Evolutionary conservation across 768 basidiomycete genomes (phyloP).

Genomic region (Suillus spraguei): DNA sequence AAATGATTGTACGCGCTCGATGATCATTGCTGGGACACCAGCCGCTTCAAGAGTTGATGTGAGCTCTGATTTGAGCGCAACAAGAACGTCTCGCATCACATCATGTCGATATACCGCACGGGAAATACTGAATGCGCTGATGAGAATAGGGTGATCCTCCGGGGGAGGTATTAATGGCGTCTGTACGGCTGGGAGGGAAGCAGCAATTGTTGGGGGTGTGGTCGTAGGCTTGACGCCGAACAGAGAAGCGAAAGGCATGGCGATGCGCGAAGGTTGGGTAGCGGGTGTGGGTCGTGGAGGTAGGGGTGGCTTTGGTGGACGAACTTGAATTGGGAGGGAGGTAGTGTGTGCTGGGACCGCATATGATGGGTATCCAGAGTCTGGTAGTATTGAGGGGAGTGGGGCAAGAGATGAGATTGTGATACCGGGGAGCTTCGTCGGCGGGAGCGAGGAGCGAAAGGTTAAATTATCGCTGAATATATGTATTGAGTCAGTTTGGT

Average conservation of each 20-base stretch:
- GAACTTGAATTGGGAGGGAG: slow-evolving; percentile 35
- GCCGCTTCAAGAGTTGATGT: slow-evolving; percentile 41
- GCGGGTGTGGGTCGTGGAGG: slow-evolving; percentile 36
- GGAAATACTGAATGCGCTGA: slow-evolving; percentile 63
- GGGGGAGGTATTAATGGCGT: slow-evolving; percentile 29
- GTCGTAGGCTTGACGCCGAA: slow-evolving; percentile 52
- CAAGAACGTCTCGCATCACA: slow-evolving; percentile 54
- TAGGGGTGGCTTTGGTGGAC: slow-evolving; percentile 51
- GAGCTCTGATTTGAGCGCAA: slow-evolving; percentile 56
- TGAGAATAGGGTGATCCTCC: slow-evolving; percentile 38
- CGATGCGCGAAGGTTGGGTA: slow-evolving; percentile 47
- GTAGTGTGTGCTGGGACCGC: slow-evolving; percentile 42
- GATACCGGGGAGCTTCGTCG: slow-evolving; percentile 39
- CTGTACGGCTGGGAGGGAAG: slow-evolving; percentile 28
- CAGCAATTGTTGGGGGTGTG: slow-evolving; percentile 31
- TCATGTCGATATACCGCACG: slow-evolving; percentile 54
- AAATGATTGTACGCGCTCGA: slow-evolving; percentile 60
- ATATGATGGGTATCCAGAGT: slow-evolving; percentile 51
- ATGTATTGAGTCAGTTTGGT: slow-evolving; percentile 26
- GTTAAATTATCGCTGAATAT: slow-evolving; percentile 38
- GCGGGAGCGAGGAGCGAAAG: slow-evolving; percentile 46
- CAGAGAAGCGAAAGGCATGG: slow-evolving; percentile 81
- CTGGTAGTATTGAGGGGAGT: slow-evolving; percentile 44
- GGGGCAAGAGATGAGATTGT: slow-evolving; percentile 53
- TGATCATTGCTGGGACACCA: slow-evolving; percentile 56